phyloP scores from a whole-genome alignment of 2,329 filamentous ascomycete species.

The Sporothrix phasma region DNA sequence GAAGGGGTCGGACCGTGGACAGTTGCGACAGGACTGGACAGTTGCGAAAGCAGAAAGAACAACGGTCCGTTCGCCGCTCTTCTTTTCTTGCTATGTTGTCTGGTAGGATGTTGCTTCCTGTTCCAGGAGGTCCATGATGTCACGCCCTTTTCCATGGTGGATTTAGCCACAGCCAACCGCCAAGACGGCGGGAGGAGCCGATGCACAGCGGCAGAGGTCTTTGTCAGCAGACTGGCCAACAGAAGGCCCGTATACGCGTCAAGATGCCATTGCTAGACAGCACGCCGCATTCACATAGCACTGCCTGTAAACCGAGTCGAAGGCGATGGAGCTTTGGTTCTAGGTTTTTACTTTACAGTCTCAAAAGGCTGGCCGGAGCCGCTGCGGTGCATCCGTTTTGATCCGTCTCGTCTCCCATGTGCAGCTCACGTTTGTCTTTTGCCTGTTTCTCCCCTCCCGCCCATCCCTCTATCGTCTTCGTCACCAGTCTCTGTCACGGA shows the following conservation, averaged over 20 bases:
- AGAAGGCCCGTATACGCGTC: background rate
- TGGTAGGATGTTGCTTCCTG: background rate
- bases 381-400: conserved; percentile 28
- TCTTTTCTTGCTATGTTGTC: background rate
- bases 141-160: background rate
- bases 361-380: conserved; percentile 40
- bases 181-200: background rate
- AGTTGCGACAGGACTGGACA: background rate
- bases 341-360: conserved; percentile 55
- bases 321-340: conserved; percentile 47
- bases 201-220: background rate
- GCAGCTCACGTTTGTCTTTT: background rate
- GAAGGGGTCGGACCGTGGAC: background rate
- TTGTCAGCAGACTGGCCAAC: background rate
- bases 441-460: too few relatives aligned
- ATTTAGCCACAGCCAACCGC: background rate
- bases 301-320: conserved; percentile 37
- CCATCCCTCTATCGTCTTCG: background rate
- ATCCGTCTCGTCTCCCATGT: conserved; percentile 29
- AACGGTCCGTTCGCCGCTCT: background rate
- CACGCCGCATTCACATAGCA: too few relatives aligned
- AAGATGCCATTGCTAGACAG: background rate
- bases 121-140: background rate
- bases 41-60: background rate
- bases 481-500: background rate